Conservation (phyloP, 768 basidiomycete genomes). For the Suillus ampliporus region DNA sequence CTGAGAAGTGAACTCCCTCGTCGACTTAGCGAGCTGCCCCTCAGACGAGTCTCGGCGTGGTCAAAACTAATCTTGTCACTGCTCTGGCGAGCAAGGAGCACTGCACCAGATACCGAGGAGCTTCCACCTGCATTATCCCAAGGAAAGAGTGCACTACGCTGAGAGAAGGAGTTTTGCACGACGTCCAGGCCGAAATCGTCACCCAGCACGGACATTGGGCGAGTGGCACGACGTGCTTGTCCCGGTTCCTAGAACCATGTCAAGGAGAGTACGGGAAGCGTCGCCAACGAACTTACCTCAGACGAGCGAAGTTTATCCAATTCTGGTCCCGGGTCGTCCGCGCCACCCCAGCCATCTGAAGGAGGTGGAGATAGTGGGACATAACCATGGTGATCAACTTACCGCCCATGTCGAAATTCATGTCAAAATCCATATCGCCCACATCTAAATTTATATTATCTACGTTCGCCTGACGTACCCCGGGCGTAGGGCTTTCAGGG, state of each 20-base stretch:
- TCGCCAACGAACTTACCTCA: slow-evolving; percentile 52
- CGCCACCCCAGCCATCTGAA: slow-evolving; percentile 29
- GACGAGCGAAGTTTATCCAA: slow-evolving; percentile 54
- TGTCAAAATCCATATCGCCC: slow-evolving; percentile 26
- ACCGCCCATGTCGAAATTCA: slow-evolving; percentile 30
- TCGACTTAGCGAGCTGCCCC: slow-evolving; percentile 59
- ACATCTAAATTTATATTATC: slow-evolving; percentile 8
- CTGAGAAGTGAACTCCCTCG: slow-evolving; percentile 65
- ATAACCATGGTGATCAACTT: slow-evolving; percentile 12
- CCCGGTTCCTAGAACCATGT: slow-evolving; percentile 71
- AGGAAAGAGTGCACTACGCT: slow-evolving; percentile 75
- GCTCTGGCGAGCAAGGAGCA: slow-evolving; percentile 37
- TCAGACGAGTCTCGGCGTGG: slow-evolving; percentile 55
- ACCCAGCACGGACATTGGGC: slow-evolving; percentile 55
- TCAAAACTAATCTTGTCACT: slow-evolving; percentile 57
- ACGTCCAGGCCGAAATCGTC: slow-evolving; percentile 55
- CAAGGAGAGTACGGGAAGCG: slow-evolving; percentile 14
- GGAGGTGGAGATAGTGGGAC: not conserved
- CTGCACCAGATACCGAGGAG: slow-evolving; percentile 52
- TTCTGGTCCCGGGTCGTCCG: slow-evolving; percentile 22
- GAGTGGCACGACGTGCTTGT: slow-evolving; percentile 77
- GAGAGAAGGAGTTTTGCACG: slow-evolving; percentile 52
- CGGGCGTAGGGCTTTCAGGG: not conserved
- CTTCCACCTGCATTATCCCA: slow-evolving; percentile 84
- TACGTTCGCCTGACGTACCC: not conserved